Base-by-base conservation (phyloP, 495 filamentous ascomycete genomes). In the Penicillium roqueforti region DNA sequence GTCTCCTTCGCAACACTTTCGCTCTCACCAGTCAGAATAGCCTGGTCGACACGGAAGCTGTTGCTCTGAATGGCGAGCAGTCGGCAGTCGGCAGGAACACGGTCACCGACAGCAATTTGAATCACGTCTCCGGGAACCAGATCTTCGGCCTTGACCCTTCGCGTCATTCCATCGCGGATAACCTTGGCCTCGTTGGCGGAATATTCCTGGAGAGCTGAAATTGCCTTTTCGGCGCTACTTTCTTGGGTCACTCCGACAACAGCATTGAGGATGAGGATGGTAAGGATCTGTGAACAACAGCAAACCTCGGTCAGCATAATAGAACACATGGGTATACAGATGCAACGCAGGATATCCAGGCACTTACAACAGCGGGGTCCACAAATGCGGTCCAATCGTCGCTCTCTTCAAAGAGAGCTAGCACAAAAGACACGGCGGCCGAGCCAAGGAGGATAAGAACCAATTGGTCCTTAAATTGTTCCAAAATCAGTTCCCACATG, bases 381-480 rank as follows among this genome's bases (percentile, higher is more conserved):
- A 99, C 93, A 69, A 97, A 99, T n/a, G 92, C 95, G 58, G 92
- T 91, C 90, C 91, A 95, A 51, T 88, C 93, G 51, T 91, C 88
- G 43, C 86, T 87, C 43, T 92, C 89, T 69, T 97, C 95, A 58
- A 97, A 93, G 11, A 99, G 79, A 41, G 95, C 95, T 46, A 99
- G 74, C 19, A 93, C 82, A 59, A 99, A 97, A 3, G 95, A 97
- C 39, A 99, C 82, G n/a, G 82, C 89, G 5, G 95, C 95, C 14
- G 92, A 97, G 39, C 83, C 93, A 44, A 99, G 76, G 4, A 99
- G 81, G 62, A 99, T 99, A 50, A 99, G 80, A 50, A 99, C 95
- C 3, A 99, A 81, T 71, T 99, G 95, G 66, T 99, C 95, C 73
- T 99, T 96, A 79, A 99, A 99, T 71, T 99, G 95, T 70, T 99